phyloP scores from a whole-genome alignment of 2,329 filamentous ascomycete species.

The Rosellinia necatrix region DNA sequence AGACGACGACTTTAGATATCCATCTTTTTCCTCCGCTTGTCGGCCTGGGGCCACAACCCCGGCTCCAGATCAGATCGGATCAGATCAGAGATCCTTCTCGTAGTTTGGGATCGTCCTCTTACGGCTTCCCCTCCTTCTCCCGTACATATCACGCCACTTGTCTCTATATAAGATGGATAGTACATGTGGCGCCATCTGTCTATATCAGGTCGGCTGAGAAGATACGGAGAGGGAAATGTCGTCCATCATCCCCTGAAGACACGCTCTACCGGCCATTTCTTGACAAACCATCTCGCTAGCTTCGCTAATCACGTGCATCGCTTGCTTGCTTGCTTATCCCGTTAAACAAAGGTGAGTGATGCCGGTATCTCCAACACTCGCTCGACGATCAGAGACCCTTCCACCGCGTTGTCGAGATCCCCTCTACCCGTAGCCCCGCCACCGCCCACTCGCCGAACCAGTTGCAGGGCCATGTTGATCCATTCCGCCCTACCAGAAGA shows the following conservation, averaged over 20 bases:
- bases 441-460: background rate
- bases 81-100: conserved; percentile 3
- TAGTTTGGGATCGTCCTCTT: background rate
- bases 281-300: conserved; percentile 5
- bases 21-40: conserved; percentile 4
- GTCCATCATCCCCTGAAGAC: background rate
- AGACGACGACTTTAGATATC: conserved; percentile 9
- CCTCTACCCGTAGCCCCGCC: background rate
- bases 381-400: conserved; percentile 12
- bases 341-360: conserved; percentile 17
- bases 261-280: background rate
- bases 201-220: conserved; percentile 10
- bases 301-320: conserved; percentile 10
- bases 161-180: conserved; percentile 9
- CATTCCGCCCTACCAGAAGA: conserved; percentile 5
- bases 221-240: background rate
- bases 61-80: background rate
- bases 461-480: background rate
- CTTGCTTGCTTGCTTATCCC: conserved; percentile 8
- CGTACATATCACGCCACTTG: background rate
- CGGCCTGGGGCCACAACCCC: background rate
- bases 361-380: conserved; percentile 16
- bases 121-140: conserved; percentile 7
- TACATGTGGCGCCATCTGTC: conserved; percentile 4
- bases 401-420: background rate